phyloP scores from a whole-genome alignment of 2,329 filamentous ascomycete species.

The Fusarium sp. region DNA sequence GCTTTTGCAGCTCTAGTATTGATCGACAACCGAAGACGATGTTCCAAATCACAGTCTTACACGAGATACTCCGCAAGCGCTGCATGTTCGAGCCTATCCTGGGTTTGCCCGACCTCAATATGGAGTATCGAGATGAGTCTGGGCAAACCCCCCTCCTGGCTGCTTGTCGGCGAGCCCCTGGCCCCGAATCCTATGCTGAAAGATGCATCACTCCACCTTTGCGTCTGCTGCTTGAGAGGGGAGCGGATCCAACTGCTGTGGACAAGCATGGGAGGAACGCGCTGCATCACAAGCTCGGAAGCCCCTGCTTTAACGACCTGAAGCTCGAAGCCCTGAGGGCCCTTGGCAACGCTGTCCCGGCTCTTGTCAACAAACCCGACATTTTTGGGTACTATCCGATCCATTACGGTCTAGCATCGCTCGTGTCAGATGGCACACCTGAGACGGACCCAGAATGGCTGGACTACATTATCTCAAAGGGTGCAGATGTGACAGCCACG shows the following conservation, averaged over 20 bases:
- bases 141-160: conserved; percentile 33
- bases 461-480: conserved; percentile 22
- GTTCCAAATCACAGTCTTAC: conserved; percentile 18
- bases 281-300: conserved; percentile 26
- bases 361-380: conserved; percentile 32
- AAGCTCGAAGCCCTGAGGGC: conserved; percentile 13
- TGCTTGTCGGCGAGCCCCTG: conserved; percentile 3
- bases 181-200: accelerated
- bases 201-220: neutral
- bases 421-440: neutral
- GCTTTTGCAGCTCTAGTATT: too few species aligned
- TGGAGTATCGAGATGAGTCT: conserved; percentile 23
- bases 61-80: conserved; percentile 21
- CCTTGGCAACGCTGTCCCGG: conserved; percentile 2
- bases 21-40: neutral
- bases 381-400: conserved; percentile 33
- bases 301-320: neutral
- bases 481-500: conserved; percentile 20
- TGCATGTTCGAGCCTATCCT: conserved; percentile 24
- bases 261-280: conserved; percentile 33
- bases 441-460: conserved; percentile 11
- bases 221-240: conserved; percentile 23
- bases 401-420: conserved; percentile 27
- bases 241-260: conserved; percentile 25
- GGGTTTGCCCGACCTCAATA: conserved; percentile 22